Conservation (phyloP, 805 yeast genomes). For the Saccharomycopsis babjevae region DNA sequence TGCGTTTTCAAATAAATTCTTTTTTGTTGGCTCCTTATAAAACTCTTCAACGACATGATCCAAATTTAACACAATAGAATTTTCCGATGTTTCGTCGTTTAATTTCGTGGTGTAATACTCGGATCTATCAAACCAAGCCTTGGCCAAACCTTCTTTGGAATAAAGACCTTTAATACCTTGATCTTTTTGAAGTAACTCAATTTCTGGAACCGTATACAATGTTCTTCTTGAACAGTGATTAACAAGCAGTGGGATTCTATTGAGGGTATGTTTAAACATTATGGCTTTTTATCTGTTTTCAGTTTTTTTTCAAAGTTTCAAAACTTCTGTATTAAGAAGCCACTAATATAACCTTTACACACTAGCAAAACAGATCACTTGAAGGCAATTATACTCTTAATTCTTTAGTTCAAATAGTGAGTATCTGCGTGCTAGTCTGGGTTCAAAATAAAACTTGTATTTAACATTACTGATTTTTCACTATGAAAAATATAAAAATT, state of each 20-base stretch:
- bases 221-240: slow-evolving; percentile 2
- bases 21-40: slow-evolving; percentile 21
- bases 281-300: neutral
- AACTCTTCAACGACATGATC: slow-evolving; percentile 8
- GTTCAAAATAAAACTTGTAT: no score
- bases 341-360: neutral
- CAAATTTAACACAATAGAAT: slow-evolving; percentile 7
- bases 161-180: slow-evolving; percentile 41
- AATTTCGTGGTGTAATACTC: slow-evolving; percentile 30
- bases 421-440: no score
- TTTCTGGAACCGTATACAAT: slow-evolving; percentile 18
- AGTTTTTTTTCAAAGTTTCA: no score
- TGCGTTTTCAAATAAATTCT: slow-evolving; percentile 29
- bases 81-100: slow-evolving; percentile 26
- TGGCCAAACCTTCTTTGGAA: slow-evolving; percentile 36
- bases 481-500: no score
- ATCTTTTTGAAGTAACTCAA: slow-evolving; percentile 22
- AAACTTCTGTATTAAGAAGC: neutral
- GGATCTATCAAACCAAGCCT: slow-evolving; percentile 41
- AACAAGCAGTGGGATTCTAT: neutral
- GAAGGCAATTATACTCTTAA: no score
- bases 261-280: neutral
- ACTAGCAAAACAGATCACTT: neutral
- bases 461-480: no score
- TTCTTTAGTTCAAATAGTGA: no score